These are phyloP conservation scores for Sphagnum contortum DNA, from an alignment of 225 moss, liverwort and hornwort species.

Conservation along the genomic window DNA sequence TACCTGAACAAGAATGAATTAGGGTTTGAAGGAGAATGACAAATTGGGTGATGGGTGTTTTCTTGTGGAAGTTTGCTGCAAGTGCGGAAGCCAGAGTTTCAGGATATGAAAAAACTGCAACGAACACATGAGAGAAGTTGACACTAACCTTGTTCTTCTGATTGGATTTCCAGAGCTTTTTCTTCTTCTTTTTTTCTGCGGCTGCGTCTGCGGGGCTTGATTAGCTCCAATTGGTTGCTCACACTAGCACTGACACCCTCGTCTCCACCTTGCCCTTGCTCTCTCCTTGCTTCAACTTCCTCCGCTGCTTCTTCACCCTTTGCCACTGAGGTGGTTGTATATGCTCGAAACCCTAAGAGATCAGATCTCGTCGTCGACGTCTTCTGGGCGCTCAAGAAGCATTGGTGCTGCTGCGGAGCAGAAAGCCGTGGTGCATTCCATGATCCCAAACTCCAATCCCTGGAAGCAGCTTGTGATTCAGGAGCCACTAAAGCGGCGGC, in stretches of 20 bases:
- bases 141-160: background rate
- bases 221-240: background rate
- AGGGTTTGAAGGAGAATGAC: no score
- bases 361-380: no score
- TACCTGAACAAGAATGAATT: no score
- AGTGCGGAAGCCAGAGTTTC: no score
- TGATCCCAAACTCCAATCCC: no score
- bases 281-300: background rate
- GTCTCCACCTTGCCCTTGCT: conserved; percentile 4
- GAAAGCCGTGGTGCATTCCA: no score
- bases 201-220: background rate
- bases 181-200: background rate
- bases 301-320: background rate
- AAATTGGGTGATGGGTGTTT: no score
- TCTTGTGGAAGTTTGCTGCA: no score
- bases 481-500: background rate
- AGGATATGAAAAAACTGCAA: no score
- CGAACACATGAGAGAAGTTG: no score
- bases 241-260: conserved; percentile 4
- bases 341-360: background rate
- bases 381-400: background rate
- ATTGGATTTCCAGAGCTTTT: background rate
- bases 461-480: background rate
- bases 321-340: background rate
- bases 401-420: background rate